A percentile compares a stretch with the other conserved stretches of the same genome.
Evolutionary conservation across 129 eudicot species (phyloP).

Genomic region (Tagetes erecta): DNA sequence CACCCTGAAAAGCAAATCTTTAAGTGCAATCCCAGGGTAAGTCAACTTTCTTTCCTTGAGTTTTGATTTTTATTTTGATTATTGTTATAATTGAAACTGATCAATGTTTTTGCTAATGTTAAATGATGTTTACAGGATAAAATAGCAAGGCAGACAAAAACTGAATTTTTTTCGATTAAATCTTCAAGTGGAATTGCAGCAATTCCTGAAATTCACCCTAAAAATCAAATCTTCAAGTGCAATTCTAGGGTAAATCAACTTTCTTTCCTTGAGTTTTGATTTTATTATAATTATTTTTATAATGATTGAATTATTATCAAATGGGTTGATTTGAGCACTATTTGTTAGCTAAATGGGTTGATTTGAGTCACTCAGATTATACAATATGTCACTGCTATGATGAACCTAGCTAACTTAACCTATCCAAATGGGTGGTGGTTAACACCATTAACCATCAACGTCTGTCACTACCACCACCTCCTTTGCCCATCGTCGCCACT

Average conservation of each 20-base stretch:
- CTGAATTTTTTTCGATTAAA: constrained; percentile 28
- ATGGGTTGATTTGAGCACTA: too few relatives aligned
- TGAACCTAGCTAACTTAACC: not conserved
- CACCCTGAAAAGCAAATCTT: constrained; percentile 10
- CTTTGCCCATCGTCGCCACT: not conserved
- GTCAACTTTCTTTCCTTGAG: constrained; percentile 19
- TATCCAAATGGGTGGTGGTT: not conserved
- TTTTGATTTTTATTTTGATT: not conserved
- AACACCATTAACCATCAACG: not conserved
- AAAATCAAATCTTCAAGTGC: constrained; percentile 5
- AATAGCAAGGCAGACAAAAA: constrained; percentile 34
- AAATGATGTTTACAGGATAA: constrained; percentile 38
- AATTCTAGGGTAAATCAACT: constrained; percentile 42
- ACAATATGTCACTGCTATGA: not conserved
- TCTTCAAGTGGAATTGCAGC: constrained; percentile 26
- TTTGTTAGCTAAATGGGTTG: not conserved
- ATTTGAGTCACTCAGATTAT: constrained; percentile 4
- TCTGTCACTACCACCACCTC: not conserved
- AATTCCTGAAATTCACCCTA: constrained; percentile 21
- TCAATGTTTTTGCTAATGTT: not conserved
- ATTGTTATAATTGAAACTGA: not conserved
- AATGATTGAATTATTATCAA: not conserved
- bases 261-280: constrained; percentile 11
- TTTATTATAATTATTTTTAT: not conserved
- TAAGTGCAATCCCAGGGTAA: constrained; percentile 40